These are phyloP conservation scores for Rubia yunnanensis DNA, from an alignment of 257 asterid species.

Conservation along the genomic window DNA sequence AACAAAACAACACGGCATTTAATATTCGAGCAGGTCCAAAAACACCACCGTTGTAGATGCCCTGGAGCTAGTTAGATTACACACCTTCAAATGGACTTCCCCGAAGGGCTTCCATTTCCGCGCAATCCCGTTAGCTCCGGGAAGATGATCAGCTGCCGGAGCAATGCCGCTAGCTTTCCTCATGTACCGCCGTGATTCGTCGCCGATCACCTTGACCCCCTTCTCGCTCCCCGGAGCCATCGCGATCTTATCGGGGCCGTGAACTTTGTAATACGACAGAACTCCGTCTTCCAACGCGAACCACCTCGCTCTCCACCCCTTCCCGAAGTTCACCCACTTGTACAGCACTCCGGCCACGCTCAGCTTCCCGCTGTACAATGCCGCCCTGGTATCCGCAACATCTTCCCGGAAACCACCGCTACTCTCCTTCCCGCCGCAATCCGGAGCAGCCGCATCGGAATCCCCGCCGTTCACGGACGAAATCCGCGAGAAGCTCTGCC, in stretches of 20 bases:
- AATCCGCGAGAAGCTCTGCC: slow-evolving; percentile 56
- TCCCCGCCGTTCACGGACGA: slow-evolving; percentile 33
- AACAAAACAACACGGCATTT: not conserved
- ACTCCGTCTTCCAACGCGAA: slow-evolving; percentile 96
- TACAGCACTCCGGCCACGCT: slow-evolving; percentile 70
- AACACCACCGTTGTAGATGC: not conserved
- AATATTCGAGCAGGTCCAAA: too few species aligned
- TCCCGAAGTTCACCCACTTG: slow-evolving; percentile 98
- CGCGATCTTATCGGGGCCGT: slow-evolving; percentile 83
- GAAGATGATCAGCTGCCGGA: slow-evolving; percentile 12
- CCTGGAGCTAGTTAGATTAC: not conserved
- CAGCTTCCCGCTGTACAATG: slow-evolving; percentile 17
- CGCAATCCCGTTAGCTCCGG: slow-evolving; percentile 27
- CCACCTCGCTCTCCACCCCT: slow-evolving; percentile 98
- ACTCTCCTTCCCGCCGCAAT: not conserved
- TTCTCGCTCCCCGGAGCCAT: slow-evolving; percentile 54
- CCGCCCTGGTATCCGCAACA: slow-evolving; percentile 19
- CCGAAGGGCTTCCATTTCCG: slow-evolving; percentile 82
- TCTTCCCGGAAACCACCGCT: slow-evolving; percentile 26
- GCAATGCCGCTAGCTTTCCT: slow-evolving; percentile 48
- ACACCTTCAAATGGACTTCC: slow-evolving; percentile 83
- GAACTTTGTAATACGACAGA: slow-evolving; percentile 85
- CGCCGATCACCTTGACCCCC: slow-evolving; percentile 77
- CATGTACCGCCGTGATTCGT: slow-evolving; percentile 84
- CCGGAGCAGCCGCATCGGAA: not conserved